A percentile compares a stretch with the other conserved stretches of the same genome.
These are phyloP conservation scores for Triticum urartu DNA, from an alignment of 176 grass and related monocot genomes.

Conservation along the genomic window DNA sequence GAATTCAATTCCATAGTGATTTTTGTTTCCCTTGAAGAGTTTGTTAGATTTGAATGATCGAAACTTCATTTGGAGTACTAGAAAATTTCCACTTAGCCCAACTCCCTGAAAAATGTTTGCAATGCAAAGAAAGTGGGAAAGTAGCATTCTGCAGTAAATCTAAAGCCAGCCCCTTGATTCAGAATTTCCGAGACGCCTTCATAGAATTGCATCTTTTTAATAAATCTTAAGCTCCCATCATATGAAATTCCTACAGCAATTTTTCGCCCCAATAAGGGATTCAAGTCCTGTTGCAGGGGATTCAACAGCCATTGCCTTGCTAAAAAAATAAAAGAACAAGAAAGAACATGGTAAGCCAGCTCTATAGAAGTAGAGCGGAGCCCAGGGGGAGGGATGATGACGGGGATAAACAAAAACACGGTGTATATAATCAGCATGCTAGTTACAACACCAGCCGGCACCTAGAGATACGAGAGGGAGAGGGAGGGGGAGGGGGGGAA, in stretches of 20 bases:
- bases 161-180: background rate
- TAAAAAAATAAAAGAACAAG: background rate
- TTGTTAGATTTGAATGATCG: too few species aligned
- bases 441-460: slow-evolving; percentile 36
- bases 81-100: background rate
- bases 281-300: background rate
- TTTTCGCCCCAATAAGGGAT: background rate
- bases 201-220: background rate
- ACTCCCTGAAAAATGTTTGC: background rate
- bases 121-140: background rate
- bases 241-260: background rate
- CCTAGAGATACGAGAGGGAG: background rate
- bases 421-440: slow-evolving; percentile 48
- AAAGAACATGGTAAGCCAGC: background rate
- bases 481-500: background rate
- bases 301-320: background rate
- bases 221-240: background rate
- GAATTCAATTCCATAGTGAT: too few species aligned
- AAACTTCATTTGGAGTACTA: too few species aligned
- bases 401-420: slow-evolving; percentile 25
- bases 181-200: background rate
- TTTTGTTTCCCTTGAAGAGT: too few species aligned
- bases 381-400: background rate
- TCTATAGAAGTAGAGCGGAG: background rate
- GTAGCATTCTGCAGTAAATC: background rate